phyloP scores from a whole-genome alignment of 441 rosid species.

The Capsella rubella region DNA sequence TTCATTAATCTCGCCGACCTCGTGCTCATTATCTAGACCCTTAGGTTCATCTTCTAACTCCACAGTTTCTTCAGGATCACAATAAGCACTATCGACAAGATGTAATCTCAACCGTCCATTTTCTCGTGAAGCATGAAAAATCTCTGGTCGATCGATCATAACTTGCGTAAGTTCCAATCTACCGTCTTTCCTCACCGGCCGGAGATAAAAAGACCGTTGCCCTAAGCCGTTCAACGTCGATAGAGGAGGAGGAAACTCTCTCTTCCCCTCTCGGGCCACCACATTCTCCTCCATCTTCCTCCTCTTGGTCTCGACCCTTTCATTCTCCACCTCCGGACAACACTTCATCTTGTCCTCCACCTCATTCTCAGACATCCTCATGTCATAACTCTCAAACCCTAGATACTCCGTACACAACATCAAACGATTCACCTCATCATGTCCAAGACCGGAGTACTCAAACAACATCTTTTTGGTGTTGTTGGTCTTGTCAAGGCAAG shows the following conservation, averaged over 20 bases:
- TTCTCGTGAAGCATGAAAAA: conserved; percentile 59
- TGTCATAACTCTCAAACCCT: conserved; percentile 85
- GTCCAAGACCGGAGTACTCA: background rate
- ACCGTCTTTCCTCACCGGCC: conserved; percentile 70
- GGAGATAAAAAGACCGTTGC: conserved; percentile 64
- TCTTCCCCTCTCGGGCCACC: conserved; percentile 41
- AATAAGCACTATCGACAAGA: conserved; percentile 38
- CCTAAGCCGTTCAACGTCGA: conserved; percentile 69
- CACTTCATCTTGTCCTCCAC: conserved; percentile 17
- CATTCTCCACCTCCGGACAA: conserved; percentile 1
- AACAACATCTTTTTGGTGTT: conserved; percentile 39
- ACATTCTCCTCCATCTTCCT: conserved; percentile 42
- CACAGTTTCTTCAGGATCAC: background rate
- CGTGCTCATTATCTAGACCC: background rate
- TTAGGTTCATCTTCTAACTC: conserved; percentile 11
- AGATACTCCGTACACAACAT: conserved; percentile 85
- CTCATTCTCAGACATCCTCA: conserved; percentile 49
- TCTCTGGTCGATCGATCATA: conserved; percentile 63
- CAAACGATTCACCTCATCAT: conserved; percentile 54
- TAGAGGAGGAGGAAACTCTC: conserved; percentile 61
- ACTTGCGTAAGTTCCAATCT: conserved; percentile 72
- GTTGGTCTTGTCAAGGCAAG: conserved; percentile 42
- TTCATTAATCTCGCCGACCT: conserved; percentile 15
- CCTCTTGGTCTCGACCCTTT: conserved; percentile 14
- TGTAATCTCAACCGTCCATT: conserved; percentile 76